These are phyloP conservation scores for Typha latifolia DNA, from an alignment of 176 grass and related monocot genomes.

Conservation along the genomic window DNA sequence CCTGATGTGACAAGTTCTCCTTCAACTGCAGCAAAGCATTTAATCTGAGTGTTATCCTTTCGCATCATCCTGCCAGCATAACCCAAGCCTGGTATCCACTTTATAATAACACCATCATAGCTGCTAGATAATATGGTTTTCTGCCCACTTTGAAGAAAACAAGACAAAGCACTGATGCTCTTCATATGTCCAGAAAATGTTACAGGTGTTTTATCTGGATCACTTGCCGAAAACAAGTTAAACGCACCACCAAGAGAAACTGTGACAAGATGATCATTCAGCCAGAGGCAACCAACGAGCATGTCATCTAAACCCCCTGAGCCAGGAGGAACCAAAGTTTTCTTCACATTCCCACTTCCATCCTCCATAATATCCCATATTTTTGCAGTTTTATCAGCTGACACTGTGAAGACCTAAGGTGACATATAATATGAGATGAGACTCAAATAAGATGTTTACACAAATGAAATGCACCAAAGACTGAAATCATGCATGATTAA, in stretches of 20 bases:
- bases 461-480: slow-evolving; percentile 8
- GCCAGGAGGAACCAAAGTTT: slow-evolving; percentile 59
- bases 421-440: slow-evolving; percentile 1
- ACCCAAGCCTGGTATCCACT: slow-evolving; percentile 76
- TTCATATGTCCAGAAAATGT: slow-evolving; percentile 96
- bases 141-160: slow-evolving; percentile 43
- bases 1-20: slow-evolving; percentile 77
- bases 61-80: slow-evolving; percentile 70
- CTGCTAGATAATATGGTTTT: slow-evolving; percentile 74
- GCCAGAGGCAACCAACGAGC: slow-evolving; percentile 95
- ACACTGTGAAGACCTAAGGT: slow-evolving; percentile 84
- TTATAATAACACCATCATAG: slow-evolving; percentile 89
- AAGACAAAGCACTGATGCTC: slow-evolving; percentile 52
- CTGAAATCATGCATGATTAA: not conserved
- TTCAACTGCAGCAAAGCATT: slow-evolving; percentile 77
- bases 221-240: slow-evolving; percentile 59
- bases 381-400: slow-evolving; percentile 97
- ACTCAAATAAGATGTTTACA: slow-evolving; percentile 18
- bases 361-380: slow-evolving; percentile 90
- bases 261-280: slow-evolving; percentile 80
- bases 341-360: slow-evolving; percentile 60
- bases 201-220: slow-evolving; percentile 54
- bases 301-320: slow-evolving; percentile 91
- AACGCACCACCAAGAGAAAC: slow-evolving; percentile 90
- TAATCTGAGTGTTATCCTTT: slow-evolving; percentile 84